phyloP scores from a whole-genome alignment of 2,329 filamentous ascomycete genomes.

The Plenodomus tracheiphilus region DNA sequence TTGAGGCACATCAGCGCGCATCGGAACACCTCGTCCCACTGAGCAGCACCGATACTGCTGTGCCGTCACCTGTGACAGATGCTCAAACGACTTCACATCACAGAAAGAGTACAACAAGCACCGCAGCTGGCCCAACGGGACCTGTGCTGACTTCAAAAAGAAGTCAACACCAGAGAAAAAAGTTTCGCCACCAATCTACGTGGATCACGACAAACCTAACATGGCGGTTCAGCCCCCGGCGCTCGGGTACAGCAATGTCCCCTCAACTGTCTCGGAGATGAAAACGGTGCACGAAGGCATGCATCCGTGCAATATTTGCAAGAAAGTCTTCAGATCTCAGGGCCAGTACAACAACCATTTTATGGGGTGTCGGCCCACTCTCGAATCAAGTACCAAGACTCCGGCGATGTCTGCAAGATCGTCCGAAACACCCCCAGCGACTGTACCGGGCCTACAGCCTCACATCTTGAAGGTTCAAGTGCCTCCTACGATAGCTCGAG shows the following conservation, averaged over 20 bases:
- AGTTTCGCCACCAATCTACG: not conserved
- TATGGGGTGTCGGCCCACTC: constrained; percentile 20
- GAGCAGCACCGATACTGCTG: constrained; percentile 2
- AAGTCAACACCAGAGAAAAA: not conserved
- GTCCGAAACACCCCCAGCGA: not conserved
- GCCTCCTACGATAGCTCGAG: not conserved
- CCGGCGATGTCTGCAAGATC: not conserved
- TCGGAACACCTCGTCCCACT: constrained; percentile 10
- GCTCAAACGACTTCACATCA: not conserved
- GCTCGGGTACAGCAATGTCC: constrained; percentile 4
- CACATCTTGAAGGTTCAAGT: not conserved
- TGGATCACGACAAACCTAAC: not conserved
- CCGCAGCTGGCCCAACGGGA: not conserved
- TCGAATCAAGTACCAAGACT: not conserved
- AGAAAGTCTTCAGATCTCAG: constrained; percentile 19
- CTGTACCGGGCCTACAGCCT: not conserved
- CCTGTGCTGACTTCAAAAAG: not conserved
- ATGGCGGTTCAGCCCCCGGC: not conserved
- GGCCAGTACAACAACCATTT: constrained; percentile 20
- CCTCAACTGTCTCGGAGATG: constrained; percentile 4
- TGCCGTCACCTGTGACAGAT: constrained; percentile 2
- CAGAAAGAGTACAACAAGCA: not conserved
- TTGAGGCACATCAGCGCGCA: constrained; percentile 22
- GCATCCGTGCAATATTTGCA: too few relatives aligned
- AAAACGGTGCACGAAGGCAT: too few relatives aligned